Base-by-base conservation (phyloP, 1,139 yeast species). In the Sugiyamaella pinicola region DNA sequence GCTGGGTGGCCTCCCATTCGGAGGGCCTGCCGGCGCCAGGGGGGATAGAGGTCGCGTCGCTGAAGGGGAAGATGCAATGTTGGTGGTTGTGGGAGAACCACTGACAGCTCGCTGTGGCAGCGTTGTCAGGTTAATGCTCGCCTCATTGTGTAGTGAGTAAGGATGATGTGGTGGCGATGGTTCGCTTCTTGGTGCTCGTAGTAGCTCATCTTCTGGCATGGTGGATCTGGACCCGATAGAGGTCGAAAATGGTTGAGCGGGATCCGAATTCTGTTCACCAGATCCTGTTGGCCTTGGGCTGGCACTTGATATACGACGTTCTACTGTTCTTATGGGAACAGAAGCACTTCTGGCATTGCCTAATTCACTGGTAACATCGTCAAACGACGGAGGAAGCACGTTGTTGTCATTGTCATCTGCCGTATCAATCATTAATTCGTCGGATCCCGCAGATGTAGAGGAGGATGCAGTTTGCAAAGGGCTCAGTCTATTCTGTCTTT, bases 1-100 rank as follows among this genome's bases (percentile, higher is more conserved):
- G 44, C 66, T 60, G 2, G 67, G 67, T 2, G 67, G 67, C 7
- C 64, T 65, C 2, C 47, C 52, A 5, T 13, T 21, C 12, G 52
- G 52, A 12, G 47, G 42, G 17, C 52, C 41, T n/a, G 39, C 6
- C 3, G 43, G 29, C 19, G 10, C 41, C 26, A 41, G 29, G 13
- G 53, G 50, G 4, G 44, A 39, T 3, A n/a, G n/a, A n/a, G 41
- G 33, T 40, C 31, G 12, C 13, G 24, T 22, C 18, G 45, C 49
- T 9, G 42, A n/a, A 13, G 44, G 19, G 22, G 46, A 21, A 18
- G 37, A 18, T 34, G 52, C 48, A 33, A 45, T 18, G 15, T 24
- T 21, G 29, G 48, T 26, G 19, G 53, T 26, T 12, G 41, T n/a
- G 7, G 53, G 51, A 8, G 41, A 15, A 8, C 47, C 39, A 21